phyloP scores from a whole-genome alignment of 805 yeast species.

The Metschnikowia sp. region DNA sequence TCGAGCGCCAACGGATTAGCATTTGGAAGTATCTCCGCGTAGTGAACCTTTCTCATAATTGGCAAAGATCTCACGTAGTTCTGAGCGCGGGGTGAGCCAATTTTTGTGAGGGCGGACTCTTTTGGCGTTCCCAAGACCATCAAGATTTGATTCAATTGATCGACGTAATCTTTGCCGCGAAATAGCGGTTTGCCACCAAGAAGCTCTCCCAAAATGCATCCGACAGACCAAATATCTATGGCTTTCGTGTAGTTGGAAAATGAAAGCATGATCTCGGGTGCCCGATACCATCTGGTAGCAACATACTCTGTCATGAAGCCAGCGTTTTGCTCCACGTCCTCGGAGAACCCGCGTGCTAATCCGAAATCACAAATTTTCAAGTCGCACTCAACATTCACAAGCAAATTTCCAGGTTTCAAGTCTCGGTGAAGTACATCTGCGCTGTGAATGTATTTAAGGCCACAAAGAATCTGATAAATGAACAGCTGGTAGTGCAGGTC shows the following conservation, averaged over 20 bases:
- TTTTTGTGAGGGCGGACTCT: slow-evolving; percentile 41
- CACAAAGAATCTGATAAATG: slow-evolving; percentile 87
- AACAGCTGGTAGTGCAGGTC: slow-evolving; percentile 95
- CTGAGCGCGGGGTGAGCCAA: slow-evolving; percentile 85
- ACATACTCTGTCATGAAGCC: slow-evolving; percentile 98
- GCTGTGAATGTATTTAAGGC: slow-evolving; percentile 82
- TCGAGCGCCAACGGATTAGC: slow-evolving; percentile 89
- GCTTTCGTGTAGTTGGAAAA: slow-evolving; percentile 95
- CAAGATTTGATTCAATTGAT: slow-evolving; percentile 85
- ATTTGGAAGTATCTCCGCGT: slow-evolving; percentile 65
- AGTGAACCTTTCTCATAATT: slow-evolving; percentile 75
- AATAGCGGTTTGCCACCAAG: slow-evolving; percentile 88
- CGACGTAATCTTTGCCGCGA: slow-evolving; percentile 94
- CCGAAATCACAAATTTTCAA: slow-evolving; percentile 96
- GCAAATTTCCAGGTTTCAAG: slow-evolving; percentile 86
- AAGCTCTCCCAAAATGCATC: slow-evolving; percentile 93
- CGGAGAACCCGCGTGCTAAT: slow-evolving; percentile 85
- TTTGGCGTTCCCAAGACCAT: slow-evolving; percentile 90
- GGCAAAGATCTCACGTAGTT: slow-evolving; percentile 87
- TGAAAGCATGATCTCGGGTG: slow-evolving; percentile 95
- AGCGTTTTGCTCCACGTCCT: slow-evolving; percentile 76
- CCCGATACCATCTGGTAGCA: slow-evolving; percentile 98
- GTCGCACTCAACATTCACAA: slow-evolving; percentile 96
- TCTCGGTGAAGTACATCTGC: slow-evolving; percentile 94
- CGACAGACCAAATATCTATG: slow-evolving; percentile 97